Base-by-base conservation (phyloP, 2,329 filamentous ascomycete species). In the Biscogniauxia sp. region DNA sequence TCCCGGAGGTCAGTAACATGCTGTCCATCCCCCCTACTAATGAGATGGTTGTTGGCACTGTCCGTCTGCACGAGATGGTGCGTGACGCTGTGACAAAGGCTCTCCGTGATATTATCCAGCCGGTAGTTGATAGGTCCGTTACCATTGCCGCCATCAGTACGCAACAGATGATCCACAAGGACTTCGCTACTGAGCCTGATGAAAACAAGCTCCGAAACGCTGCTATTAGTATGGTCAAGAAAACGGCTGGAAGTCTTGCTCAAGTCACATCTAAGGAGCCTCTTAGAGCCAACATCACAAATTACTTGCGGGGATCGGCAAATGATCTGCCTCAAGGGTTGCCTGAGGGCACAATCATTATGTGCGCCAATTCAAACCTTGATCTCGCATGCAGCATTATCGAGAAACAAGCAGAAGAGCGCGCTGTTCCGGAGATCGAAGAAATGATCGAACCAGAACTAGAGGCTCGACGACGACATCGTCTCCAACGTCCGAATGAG, bases 211-310 rank as follows among this genome's bases (percentile, higher is more conserved):
- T 98, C 57, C 89, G 93, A 56, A 90, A 88, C 55, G 91, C 93
- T 32, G 94, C 95, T 3, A 88, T 96, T 67, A 96, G 89, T 64
- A 96, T 98, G 87, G 95, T 97, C 53, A 95, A 97, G 76, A 90
- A 93, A 55, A 91, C 97, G 25, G 94, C 95, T 23, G 95, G 95
- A 49, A 97, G 93, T 71, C 83, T 99, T 58, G 95, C 95, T 15
- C 84, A 97, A 32, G 95, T 99, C n/a, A 99, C 95, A 3, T 98
- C 93, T 73, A 99, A 98, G 76, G 95, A 99, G 75, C 95, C 95
- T 17, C 82, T 99, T 17, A 88, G 95, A 62, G 95, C 96, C 75
- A 98, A 96, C 77, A 96, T 99, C 76, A 96, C 91, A 57, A 99
- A 98, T 77, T 96, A 98, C 73, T 93, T 99, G 75, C 90, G 95